Evolutionary conservation across 1,284 basidiomycete species (phyloP), one percentile per base, ranked within the genome.

Genomic region (Malassezia brasiliensis): DNA sequence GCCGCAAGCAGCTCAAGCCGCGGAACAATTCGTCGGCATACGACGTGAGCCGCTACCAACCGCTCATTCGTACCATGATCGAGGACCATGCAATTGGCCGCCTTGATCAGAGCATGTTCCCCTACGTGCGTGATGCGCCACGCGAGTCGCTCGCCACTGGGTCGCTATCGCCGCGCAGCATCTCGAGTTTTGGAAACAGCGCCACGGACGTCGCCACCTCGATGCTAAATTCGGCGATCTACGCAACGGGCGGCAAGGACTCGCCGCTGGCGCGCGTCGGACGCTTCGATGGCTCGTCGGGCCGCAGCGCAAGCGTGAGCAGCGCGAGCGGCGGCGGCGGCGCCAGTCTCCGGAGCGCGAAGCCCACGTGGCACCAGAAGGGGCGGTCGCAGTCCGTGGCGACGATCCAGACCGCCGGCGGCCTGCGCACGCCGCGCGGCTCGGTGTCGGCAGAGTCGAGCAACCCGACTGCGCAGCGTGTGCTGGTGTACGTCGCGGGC

Each of bases 31-130:
- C 39, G 15, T 89, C 94, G 58, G 89, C 93, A 67, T 98, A 96
- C 69, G 93, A 96, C 62, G 81, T 98, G 38, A 96, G 91, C 31
- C 82, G 94, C 48, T 98, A 85, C 77, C 91, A 88, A 71, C 94
- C 94, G 5, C 77, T 86, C 3, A 77, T 98, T 38, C 85, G 84
- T 65, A 83, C 85, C 5, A 83, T 98, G 66, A 77, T 93, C n/a
- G 86, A 90, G 86, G 90, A 96, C 54, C 87, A 93, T 70, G 80
- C 84, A 49, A 77, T 81, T 8, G 84, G 83, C 66, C 86, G 83
- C 63, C 81, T 98, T 12, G 91, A 96, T 67, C 77, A 81, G 42
- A 76, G 79, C 1, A 72, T 84, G 32, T 98, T 96, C 78, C 94
- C 94, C 0, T 98, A 90, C 72, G 84, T 91, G 28, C 85, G 85